phyloP scores from a whole-genome alignment of 1,284 basidiomycete species.

The Phaffia rhodozyma region DNA sequence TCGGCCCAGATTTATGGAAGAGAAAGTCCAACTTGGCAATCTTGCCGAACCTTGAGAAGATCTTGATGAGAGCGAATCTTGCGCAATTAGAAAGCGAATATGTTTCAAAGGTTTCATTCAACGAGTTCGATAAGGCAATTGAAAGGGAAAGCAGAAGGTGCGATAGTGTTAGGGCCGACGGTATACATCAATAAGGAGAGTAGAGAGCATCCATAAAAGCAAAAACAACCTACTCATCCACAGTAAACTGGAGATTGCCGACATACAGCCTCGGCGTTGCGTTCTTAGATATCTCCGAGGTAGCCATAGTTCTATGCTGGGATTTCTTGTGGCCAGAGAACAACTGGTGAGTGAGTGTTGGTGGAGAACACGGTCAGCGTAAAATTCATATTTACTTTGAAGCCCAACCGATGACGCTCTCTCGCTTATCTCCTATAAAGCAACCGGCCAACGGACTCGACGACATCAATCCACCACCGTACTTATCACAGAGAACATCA shows the following conservation, averaged over 20 bases:
- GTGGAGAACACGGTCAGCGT: too few species aligned
- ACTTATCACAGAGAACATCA: too few species aligned
- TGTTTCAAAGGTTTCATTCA: conserved; percentile 2
- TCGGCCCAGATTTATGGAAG: conserved; percentile 80
- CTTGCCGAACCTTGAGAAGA: conserved; percentile 84
- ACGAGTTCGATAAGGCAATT: neutral
- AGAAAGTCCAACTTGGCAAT: conserved; percentile 85
- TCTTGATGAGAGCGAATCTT: conserved; percentile 73
- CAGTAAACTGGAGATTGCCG: conserved; percentile 73
- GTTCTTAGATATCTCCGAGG: too few species aligned
- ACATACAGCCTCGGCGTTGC: conserved; percentile 50
- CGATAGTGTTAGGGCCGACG: neutral
- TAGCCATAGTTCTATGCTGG: too few species aligned
- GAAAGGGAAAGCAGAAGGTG: conserved; percentile 8
- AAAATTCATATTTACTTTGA: too few species aligned
- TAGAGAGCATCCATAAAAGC: neutral
- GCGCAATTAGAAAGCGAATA: neutral
- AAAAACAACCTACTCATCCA: conserved; percentile 62
- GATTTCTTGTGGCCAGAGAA: too few species aligned
- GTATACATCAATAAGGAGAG: neutral
- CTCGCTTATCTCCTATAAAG: too few species aligned
- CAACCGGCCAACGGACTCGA: too few species aligned
- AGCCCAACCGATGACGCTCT: too few species aligned
- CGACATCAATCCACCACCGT: too few species aligned
- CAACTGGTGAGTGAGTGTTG: too few species aligned